Conservation (phyloP, 108 stramenopile genomes). For the Nitzschia sp. region DNA sequence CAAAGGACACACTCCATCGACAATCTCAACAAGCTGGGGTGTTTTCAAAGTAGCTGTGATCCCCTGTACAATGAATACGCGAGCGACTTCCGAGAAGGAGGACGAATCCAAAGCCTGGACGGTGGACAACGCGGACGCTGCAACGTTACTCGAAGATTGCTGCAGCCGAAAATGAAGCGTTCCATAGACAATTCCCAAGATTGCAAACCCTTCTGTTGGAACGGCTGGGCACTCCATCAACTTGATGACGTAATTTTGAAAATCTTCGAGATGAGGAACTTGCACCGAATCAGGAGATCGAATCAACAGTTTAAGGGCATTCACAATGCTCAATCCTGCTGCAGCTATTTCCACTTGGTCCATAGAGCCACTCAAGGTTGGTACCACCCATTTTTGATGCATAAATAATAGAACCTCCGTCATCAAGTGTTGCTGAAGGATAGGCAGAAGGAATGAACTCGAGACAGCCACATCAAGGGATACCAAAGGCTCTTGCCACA, state of each 20-base stretch:
- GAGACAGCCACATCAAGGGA: constrained; percentile 27
- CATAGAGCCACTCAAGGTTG: too few species aligned
- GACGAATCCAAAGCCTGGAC: background rate
- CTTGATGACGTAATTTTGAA: constrained; percentile 18
- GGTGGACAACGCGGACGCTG: background rate
- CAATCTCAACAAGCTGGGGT: background rate
- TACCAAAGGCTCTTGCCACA: constrained; percentile 29
- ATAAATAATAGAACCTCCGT: constrained; percentile 17
- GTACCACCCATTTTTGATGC: background rate
- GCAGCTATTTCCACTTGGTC: background rate
- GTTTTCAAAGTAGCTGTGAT: constrained; percentile 26
- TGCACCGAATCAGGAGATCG: background rate
- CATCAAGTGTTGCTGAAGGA: constrained; percentile 13
- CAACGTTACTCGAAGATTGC: background rate
- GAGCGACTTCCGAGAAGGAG: constrained; percentile 15
- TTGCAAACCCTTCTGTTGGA: constrained; percentile 35
- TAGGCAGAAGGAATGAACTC: constrained; percentile 1
- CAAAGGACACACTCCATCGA: constrained; percentile 2
- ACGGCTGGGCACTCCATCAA: constrained; percentile 25
- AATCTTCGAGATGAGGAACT: background rate
- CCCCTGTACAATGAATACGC: constrained; percentile 27
- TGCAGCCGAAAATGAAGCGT: constrained; percentile 23
- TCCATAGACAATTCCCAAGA: constrained; percentile 40
- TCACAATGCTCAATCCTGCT: constrained; percentile 1
- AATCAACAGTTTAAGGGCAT: constrained; percentile 26